A percentile compares a stretch with the other conserved stretches of the same genome.
These are phyloP conservation scores for Leccinum ponderosum DNA, from an alignment of 1,284 basidiomycete species.

Conservation along the genomic window DNA sequence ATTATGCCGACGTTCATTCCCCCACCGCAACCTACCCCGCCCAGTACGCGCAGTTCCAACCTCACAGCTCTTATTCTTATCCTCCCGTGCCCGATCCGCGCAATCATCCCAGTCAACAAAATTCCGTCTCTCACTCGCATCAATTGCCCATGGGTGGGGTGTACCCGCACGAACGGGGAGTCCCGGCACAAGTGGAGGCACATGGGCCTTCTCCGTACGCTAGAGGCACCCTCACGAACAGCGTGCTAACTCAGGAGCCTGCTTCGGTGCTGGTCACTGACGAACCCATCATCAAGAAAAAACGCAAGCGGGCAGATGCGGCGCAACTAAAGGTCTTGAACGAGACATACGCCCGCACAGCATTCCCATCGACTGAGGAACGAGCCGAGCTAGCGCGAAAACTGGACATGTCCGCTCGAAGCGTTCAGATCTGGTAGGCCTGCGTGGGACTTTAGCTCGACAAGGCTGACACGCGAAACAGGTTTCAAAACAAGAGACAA, in stretches of 20 bases:
- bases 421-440: slow-evolving; percentile 80
- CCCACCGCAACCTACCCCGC: slow-evolving; percentile 56
- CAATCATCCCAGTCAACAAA: slow-evolving; percentile 24
- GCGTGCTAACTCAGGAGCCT: slow-evolving; percentile 35
- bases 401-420: slow-evolving; percentile 79
- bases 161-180: slow-evolving; percentile 31
- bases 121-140: slow-evolving; percentile 31
- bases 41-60: slow-evolving; percentile 42
- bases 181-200: slow-evolving; percentile 35
- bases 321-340: slow-evolving; percentile 77
- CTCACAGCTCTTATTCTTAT: slow-evolving; percentile 36
- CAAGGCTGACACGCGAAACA: slow-evolving; percentile 33
- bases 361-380: slow-evolving; percentile 84
- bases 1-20: slow-evolving; percentile 49
- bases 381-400: slow-evolving; percentile 71
- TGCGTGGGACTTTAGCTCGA: slow-evolving; percentile 16
- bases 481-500: slow-evolving; percentile 86
- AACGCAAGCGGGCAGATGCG: slow-evolving; percentile 80
- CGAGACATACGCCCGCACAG: slow-evolving; percentile 75
- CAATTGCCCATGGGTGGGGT: slow-evolving; percentile 28
- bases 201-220: slow-evolving; percentile 45
- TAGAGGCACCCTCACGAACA: slow-evolving; percentile 36
- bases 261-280: slow-evolving; percentile 39
- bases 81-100: slow-evolving; percentile 37
- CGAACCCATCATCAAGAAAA: slow-evolving; percentile 78